phyloP scores from a whole-genome alignment of 805 yeast species.

The Candida saitoana region DNA sequence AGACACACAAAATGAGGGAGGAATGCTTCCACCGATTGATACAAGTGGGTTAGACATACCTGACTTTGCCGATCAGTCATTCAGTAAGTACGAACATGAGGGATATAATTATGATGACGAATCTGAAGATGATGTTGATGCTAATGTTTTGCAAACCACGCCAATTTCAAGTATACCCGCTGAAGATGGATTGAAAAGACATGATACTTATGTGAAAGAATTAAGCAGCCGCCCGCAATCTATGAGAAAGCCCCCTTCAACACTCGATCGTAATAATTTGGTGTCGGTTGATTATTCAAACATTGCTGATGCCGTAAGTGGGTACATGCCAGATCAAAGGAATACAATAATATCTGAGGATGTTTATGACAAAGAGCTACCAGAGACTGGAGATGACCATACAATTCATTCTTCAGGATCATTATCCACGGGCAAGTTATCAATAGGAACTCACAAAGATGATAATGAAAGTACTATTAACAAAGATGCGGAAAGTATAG shows the following conservation, averaged over 20 bases:
- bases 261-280: slow-evolving; percentile 1
- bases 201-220: slow-evolving; percentile 19
- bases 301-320: slow-evolving; percentile 4
- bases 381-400: slow-evolving; percentile 5
- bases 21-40: slow-evolving; percentile 16
- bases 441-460: slow-evolving; percentile 14
- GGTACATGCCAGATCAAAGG: slow-evolving; percentile 3
- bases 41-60: slow-evolving; percentile 21
- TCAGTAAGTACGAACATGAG: slow-evolving; percentile 10
- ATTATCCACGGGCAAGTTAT: slow-evolving; percentile 24
- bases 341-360: background rate
- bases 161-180: slow-evolving; percentile 24
- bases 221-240: slow-evolving; percentile 28
- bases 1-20: slow-evolving; percentile 3
- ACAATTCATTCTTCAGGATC: slow-evolving; percentile 27
- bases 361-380: slow-evolving; percentile 1
- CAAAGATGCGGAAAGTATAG: slow-evolving; percentile 1
- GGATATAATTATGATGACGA: slow-evolving; percentile 10
- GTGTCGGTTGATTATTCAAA: slow-evolving; percentile 3
- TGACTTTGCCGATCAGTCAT: slow-evolving; percentile 21
- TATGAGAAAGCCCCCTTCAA: slow-evolving; percentile 35
- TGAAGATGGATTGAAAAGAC: slow-evolving; percentile 18
- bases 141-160: slow-evolving; percentile 13
- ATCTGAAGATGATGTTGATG: slow-evolving; percentile 8
- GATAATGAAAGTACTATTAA: background rate